Base-by-base conservation (phyloP, 2,329 filamentous ascomycete species). In the Stagonosporopsis chrysanthemi region DNA sequence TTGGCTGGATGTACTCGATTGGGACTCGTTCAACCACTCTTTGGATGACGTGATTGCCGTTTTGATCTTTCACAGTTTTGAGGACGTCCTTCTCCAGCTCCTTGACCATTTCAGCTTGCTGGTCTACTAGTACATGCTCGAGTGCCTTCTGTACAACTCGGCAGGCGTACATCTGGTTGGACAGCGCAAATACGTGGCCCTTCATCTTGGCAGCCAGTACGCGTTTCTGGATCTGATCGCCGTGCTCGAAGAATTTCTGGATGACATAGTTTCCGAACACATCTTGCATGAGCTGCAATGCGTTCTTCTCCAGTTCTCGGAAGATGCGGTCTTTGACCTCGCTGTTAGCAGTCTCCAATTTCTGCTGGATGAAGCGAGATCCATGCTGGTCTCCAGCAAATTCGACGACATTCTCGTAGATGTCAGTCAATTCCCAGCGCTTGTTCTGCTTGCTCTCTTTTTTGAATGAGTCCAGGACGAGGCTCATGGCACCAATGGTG, bases 201-300 rank as follows among this genome's bases (percentile, higher is more conserved):
- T 89, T 91, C 92, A 98, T 97, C 75, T 90, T 88, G 62, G 88
- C 87, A 0, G 92, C 92, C 39, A 99, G 78, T 2, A 90, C 84
- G 76, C 89, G 92, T 81, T 99, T 99, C 79, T 99, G 95, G 0
- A 88, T 85, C 76, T 97, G 93, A 66, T 92, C 96, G 36, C 95
- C 94, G 74, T 98, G 92, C 74, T 98, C 94, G 61, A 98, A 97
- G 73, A 98, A 88, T 75, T 97, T 98, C 72, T 99, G 95, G 36
- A 98, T 93, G 33, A 99, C 95, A 72, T 98, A 99, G 76, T 99
- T 99, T 51, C 95, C 95, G 72, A 97, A 99, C 0, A 98, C 89
- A 74, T 98, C 95, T 42, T 89, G 94, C 92, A 97, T 97, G 44
- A 99, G 81, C 70, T 94, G 92, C 28, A 96, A 77, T 1, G 90